Percentiles rank a stretch among this genome's conserved stretches.
Evolutionary conservation across 2,329 filamentous ascomycete species (phyloP).

Genomic region (Aspergillus caelatus): DNA sequence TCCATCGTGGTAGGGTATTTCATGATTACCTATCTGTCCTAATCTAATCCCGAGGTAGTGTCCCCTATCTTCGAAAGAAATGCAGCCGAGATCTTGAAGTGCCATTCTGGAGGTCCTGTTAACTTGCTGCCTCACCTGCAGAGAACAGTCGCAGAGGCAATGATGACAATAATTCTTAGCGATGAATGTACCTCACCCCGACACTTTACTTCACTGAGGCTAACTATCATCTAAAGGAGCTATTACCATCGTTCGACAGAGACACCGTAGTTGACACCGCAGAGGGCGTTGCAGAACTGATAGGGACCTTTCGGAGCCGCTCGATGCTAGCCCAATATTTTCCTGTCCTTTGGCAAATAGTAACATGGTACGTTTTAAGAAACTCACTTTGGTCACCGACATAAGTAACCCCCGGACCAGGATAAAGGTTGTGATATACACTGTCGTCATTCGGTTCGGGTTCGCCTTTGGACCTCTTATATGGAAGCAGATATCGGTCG

Average conservation of each 20-base stretch:
- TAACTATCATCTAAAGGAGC: background rate
- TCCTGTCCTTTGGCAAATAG: background rate
- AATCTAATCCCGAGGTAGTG: background rate
- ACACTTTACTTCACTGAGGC: too few species aligned
- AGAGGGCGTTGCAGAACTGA: background rate
- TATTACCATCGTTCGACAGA: background rate
- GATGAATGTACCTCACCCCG: background rate
- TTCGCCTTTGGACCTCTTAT: background rate
- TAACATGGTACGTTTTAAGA: background rate
- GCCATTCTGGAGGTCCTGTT: background rate
- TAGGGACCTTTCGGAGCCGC: conserved; percentile 1
- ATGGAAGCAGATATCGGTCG: background rate
- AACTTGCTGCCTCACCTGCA: background rate
- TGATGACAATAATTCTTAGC: background rate
- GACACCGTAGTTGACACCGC: background rate
- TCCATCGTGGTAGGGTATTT: background rate
- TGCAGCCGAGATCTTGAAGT: background rate
- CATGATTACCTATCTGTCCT: background rate
- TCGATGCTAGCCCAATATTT: background rate
- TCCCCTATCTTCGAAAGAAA: background rate
- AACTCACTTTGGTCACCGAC: background rate
- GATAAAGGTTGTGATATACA: background rate
- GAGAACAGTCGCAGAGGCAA: conserved; percentile 1
- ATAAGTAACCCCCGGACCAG: background rate
- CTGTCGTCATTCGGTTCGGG: background rate